Evolutionary conservation across 2,329 filamentous ascomycete species (phyloP).

Genomic region (Thermomyces lanuginosus): DNA sequence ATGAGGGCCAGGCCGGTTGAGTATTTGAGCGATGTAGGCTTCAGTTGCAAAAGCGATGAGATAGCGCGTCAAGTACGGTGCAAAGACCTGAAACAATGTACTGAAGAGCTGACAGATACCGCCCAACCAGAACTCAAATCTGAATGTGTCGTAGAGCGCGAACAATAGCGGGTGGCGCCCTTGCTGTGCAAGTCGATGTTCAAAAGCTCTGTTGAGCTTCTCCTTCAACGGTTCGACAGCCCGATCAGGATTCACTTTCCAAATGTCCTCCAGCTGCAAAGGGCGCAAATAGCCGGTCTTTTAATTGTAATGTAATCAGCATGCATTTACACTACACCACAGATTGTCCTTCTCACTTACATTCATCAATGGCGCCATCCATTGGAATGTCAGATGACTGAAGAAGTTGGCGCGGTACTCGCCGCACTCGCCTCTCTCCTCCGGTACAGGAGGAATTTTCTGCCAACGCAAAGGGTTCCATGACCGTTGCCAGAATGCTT

Average conservation of each 20-base stretch:
- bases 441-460: conserved; percentile 38
- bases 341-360: conserved; percentile 33
- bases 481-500: conserved; percentile 27
- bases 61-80: conserved; percentile 71
- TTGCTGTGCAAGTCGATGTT: conserved; percentile 48
- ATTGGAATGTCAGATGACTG: conserved; percentile 66
- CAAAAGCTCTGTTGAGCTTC: conserved; percentile 52
- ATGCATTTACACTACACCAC: conserved; percentile 1
- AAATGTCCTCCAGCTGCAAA: conserved; percentile 72
- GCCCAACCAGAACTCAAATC: conserved; percentile 67
- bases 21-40: conserved; percentile 51
- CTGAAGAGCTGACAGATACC: conserved; percentile 59
- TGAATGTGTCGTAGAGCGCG: conserved; percentile 76
- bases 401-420: conserved; percentile 61
- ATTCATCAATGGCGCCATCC: conserved; percentile 78
- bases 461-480: conserved; percentile 32
- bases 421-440: conserved; percentile 39
- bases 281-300: conserved; percentile 71
- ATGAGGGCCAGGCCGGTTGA: conserved; percentile 39
- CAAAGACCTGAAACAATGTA: conserved; percentile 59
- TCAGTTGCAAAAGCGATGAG: conserved; percentile 72
- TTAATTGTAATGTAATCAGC: conserved; percentile 7
- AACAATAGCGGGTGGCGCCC: conserved; percentile 58
- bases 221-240: conserved; percentile 52
- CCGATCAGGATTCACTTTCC: conserved; percentile 69